Conservation (phyloP, 129 eudicot genomes). For the Lonicera japonica region DNA sequence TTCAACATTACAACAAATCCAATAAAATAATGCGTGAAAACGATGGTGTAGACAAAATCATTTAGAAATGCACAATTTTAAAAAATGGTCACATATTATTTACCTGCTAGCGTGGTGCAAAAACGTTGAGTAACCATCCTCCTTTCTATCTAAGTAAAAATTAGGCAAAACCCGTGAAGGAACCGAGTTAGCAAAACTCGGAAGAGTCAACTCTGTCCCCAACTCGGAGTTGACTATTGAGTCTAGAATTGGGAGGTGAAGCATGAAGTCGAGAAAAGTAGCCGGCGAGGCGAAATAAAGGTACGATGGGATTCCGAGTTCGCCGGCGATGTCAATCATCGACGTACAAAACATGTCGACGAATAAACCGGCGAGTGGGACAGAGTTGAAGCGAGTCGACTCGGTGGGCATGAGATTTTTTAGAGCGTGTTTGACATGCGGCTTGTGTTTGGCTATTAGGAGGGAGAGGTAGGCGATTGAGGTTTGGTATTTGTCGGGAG, state of each 20-base stretch:
- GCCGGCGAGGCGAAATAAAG: slow-evolving; percentile 21
- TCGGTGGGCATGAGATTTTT: not conserved
- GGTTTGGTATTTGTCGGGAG: not conserved
- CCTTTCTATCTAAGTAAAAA: slow-evolving; percentile 2
- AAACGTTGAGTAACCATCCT: slow-evolving; percentile 7
- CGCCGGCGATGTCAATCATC: slow-evolving; percentile 18
- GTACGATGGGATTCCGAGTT: slow-evolving; percentile 8
- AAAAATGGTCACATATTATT: no score
- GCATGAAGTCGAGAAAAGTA: slow-evolving; percentile 14
- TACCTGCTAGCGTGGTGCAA: not conserved
- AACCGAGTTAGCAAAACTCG: slow-evolving; percentile 15
- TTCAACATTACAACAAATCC: no score
- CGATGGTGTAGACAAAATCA: no score
- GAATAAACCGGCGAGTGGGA: slow-evolving; percentile 7
- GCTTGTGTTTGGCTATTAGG: slow-evolving; percentile 2
- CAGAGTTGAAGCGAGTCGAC: not conserved
- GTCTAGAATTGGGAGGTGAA: slow-evolving; percentile 13
- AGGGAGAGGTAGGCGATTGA: slow-evolving; percentile 5
- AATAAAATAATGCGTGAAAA: no score
- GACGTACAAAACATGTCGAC: slow-evolving; percentile 20
- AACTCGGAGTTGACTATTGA: slow-evolving; percentile 1
- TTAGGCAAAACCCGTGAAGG: slow-evolving; percentile 6
- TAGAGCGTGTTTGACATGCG: slow-evolving; percentile 6
- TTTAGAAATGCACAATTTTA: no score
- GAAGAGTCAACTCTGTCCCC: slow-evolving; percentile 7